Evolutionary conservation across 352 stramenopile species (phyloP), one percentile per base, ranked within the genome.

Genomic region (Globisporangium acanthophoron): DNA sequence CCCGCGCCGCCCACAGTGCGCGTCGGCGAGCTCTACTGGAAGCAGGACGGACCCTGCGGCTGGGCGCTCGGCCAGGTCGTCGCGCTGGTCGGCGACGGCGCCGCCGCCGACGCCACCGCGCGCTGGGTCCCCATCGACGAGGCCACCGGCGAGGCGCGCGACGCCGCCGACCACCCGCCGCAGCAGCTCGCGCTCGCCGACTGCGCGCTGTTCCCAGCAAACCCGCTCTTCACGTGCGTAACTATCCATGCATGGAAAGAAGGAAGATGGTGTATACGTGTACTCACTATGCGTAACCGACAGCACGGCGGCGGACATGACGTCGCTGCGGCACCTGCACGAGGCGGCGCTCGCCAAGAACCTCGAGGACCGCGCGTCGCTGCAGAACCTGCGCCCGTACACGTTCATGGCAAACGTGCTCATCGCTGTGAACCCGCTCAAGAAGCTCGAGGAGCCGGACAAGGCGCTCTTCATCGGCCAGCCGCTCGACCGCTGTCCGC

Each of bases 381-480:
- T 94, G 21, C 57, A 90, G 44, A 81, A 90, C 61, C 74, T 92
- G 52, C 69, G 80, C 0, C 81, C 85, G 39, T 94, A 95, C 67
- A 95, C 85, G 13, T 95, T 94, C 65, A 93, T 90, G 80, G 85
- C 81, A 51, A 90, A 95, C 68, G 83, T 95, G 16, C 53, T 95
- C 54, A 90, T 95, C 61, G 85, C 83, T 0, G 74, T 95, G 51
- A 95, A 95, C 67, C 86, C 86, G 47, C 73, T 92, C 50, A 82
- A 80, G 56, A 67, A 82, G 31, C 62, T 94, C 29, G 69, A 88
- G 27, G 81, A 90, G 33, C 80, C 80, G 3, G 79, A 91, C 64
- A 84, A 88, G 59, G 70, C 80, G 63, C 68, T 80, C 6, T 95
- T 88, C 52, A 70, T 83, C 51, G 74, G 74, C 29, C 85, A 87